Conservation (phyloP, 371 early-diverging fungal genomes). For the Mortierella sp. region DNA sequence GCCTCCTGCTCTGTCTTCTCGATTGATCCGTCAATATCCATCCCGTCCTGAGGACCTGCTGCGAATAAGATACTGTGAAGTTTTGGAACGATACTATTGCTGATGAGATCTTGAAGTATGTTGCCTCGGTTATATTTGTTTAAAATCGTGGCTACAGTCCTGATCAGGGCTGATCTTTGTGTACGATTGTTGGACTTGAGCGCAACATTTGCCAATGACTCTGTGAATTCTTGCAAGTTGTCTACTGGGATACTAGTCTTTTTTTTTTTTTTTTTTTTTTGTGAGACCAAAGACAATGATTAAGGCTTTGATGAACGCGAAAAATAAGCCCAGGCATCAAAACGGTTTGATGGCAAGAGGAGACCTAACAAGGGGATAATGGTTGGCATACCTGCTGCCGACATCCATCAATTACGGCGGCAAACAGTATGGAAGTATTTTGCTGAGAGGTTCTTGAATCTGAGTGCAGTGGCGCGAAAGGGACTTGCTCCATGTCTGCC, state of each 20-base stretch:
- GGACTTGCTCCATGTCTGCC: not conserved
- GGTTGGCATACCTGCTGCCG: not conserved
- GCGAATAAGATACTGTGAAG: not conserved
- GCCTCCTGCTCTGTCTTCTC: not conserved
- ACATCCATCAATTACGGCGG: not conserved
- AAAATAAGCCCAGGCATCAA: not conserved
- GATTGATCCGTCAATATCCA: not conserved
- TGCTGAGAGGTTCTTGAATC: not conserved
- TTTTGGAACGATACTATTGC: not conserved
- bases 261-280: not conserved
- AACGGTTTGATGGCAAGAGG: not conserved
- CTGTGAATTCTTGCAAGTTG: not conserved
- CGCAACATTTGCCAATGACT: not conserved
- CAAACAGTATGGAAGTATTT: not conserved
- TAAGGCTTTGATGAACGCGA: no score
- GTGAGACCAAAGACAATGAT: no score
- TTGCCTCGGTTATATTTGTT: not conserved
- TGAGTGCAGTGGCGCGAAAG: not conserved
- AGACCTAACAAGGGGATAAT: not conserved
- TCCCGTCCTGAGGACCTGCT: not conserved
- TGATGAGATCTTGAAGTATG: not conserved
- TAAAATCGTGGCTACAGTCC: not conserved
- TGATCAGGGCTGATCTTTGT: not conserved
- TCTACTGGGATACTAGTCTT: not conserved
- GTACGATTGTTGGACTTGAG: not conserved